Percentiles rank a stretch among this genome's conserved stretches.
Conservation (phyloP, 2,329 filamentous ascomycete genomes). For the Corinectria fuckeliana region DNA sequence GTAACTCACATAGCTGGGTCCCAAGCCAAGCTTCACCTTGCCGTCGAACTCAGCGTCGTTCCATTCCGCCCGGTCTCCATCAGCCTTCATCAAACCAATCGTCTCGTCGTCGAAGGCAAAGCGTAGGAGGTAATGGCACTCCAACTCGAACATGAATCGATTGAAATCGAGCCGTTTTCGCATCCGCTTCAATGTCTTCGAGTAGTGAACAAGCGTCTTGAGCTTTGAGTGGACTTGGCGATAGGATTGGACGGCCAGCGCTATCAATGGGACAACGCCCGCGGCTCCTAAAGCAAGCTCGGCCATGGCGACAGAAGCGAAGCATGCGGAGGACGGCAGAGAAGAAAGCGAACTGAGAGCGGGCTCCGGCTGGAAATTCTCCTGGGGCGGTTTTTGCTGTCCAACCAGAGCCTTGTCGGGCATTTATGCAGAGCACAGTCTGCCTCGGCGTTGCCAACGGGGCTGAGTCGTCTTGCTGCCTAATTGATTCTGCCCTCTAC, state of each 20-base stretch:
- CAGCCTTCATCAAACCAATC: not conserved
- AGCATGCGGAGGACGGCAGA: not conserved
- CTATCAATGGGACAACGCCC: not conserved
- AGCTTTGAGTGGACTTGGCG: not conserved
- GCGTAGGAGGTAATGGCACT: conserved; percentile 3
- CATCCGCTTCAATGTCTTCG: not conserved
- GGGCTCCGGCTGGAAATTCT: not conserved
- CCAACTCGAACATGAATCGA: conserved; percentile 5
- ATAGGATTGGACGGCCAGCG: not conserved
- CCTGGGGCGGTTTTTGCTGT: not conserved
- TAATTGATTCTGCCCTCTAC: not conserved
- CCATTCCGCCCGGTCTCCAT: not conserved
- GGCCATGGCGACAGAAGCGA: not conserved
- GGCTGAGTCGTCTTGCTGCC: not conserved
- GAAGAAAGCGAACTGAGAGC: not conserved
- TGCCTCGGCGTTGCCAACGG: not conserved
- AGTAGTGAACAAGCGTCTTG: not conserved
- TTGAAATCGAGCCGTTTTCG: not conserved
- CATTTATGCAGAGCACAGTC: not conserved
- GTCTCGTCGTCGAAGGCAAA: conserved; percentile 3
- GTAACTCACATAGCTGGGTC: not conserved
- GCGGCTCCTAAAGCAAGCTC: not conserved
- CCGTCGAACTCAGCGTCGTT: not conserved
- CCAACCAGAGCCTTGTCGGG: not conserved
- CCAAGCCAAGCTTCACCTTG: not conserved